These are phyloP conservation scores for Priceomyces fermenticarens DNA, from an alignment of 805 yeast genomes.

Conservation along the genomic window DNA sequence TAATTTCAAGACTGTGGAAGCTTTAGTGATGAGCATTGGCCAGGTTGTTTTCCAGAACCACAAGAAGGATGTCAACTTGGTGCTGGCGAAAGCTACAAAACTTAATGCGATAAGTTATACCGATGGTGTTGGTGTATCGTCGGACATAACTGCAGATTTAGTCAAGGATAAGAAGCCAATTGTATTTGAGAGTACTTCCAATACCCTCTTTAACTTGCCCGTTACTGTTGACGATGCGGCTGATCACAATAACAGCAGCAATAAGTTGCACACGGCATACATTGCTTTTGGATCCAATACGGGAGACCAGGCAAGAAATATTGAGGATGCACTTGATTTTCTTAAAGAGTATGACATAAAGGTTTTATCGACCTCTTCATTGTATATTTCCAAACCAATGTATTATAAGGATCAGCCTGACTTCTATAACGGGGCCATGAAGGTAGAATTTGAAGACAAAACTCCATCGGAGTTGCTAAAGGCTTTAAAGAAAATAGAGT, in stretches of 20 bases:
- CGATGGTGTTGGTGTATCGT: slow-evolving; percentile 85
- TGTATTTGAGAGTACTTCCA: slow-evolving; percentile 7
- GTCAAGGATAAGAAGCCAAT: slow-evolving; percentile 27
- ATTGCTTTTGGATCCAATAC: slow-evolving; percentile 89
- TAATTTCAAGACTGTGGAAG: slow-evolving; percentile 89
- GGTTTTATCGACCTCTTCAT: slow-evolving; percentile 64
- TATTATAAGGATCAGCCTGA: slow-evolving; percentile 75
- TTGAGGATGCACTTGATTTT: slow-evolving; percentile 50
- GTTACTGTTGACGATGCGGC: neutral
- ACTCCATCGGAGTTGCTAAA: slow-evolving; percentile 62
- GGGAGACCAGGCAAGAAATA: slow-evolving; percentile 68
- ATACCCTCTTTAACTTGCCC: neutral
- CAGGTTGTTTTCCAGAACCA: slow-evolving; percentile 48
- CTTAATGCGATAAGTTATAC: slow-evolving; percentile 87
- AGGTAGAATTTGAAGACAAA: slow-evolving; percentile 53
- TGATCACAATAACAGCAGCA: neutral
- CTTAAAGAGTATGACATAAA: slow-evolving; percentile 40
- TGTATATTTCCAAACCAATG: slow-evolving; percentile 92
- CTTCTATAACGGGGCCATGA: slow-evolving; percentile 81
- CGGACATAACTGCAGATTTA: slow-evolving; percentile 46
- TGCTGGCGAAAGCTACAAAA: slow-evolving; percentile 67
- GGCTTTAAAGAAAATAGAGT: slow-evolving; percentile 73
- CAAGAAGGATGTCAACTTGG: slow-evolving; percentile 29
- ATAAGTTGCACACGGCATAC: slow-evolving; percentile 51
- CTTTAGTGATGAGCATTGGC: slow-evolving; percentile 73